Evolutionary conservation across 2,329 filamentous ascomycete genomes (phyloP).

Genomic region (Arthrobotrys musiformis): DNA sequence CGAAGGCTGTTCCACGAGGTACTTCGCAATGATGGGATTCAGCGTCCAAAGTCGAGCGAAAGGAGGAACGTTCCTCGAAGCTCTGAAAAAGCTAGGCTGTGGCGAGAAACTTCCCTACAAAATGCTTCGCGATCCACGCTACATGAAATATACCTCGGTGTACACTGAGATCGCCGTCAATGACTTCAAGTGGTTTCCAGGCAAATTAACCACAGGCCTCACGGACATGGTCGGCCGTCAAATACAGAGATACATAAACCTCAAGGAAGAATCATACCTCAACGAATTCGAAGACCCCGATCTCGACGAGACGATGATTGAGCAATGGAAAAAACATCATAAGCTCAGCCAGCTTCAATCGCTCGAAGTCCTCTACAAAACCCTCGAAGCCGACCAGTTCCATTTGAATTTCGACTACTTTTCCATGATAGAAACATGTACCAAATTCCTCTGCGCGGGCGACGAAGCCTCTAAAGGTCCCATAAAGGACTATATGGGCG

Average conservation of each 20-base stretch:
- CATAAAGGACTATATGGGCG: not conserved
- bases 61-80: not conserved
- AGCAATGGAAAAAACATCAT: not conserved
- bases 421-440: slow-evolving; percentile 14
- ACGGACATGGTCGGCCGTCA: slow-evolving; percentile 2
- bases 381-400: slow-evolving; percentile 15
- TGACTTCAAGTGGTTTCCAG: not conserved
- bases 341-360: slow-evolving; percentile 4
- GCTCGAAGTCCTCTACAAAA: slow-evolving; percentile 16
- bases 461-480: not conserved
- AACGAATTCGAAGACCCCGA: not conserved
- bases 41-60: slow-evolving; percentile 9
- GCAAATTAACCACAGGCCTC: not conserved
- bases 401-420: slow-evolving; percentile 29
- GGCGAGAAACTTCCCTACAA: not conserved
- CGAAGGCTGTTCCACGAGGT: not conserved
- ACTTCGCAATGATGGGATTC: not conserved
- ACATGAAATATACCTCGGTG: not conserved
- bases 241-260: not conserved
- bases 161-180: not conserved
- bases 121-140: not conserved
- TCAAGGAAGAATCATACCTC: not conserved
- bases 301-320: slow-evolving; percentile 5
- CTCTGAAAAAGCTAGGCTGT: not conserved
- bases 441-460: not conserved